Evolutionary conservation across 805 yeast species (phyloP).

Genomic region (Vanderwaltozyma yarrowii): DNA sequence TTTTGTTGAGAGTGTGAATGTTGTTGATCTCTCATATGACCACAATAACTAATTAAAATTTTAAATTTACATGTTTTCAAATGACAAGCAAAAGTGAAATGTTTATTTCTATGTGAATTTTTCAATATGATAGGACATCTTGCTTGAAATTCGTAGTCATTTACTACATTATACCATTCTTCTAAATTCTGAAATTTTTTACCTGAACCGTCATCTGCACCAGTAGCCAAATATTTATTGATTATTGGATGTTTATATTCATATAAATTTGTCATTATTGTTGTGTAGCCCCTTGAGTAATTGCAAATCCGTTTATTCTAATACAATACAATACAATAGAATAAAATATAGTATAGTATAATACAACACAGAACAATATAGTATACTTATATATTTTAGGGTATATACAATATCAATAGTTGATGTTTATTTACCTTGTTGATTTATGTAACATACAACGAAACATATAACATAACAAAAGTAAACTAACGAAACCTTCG

Average conservation of each 20-base stretch:
- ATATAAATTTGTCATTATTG: slow-evolving; percentile 26
- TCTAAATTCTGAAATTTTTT: slow-evolving; percentile 22
- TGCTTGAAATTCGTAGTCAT: slow-evolving; percentile 29
- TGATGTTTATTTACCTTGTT: no score
- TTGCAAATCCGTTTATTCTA: no score
- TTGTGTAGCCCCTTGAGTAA: no score
- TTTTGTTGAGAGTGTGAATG: no score
- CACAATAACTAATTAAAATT: slow-evolving; percentile 25
- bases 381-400: no score
- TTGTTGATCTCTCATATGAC: slow-evolving; percentile 12
- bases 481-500: no score
- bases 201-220: slow-evolving; percentile 15
- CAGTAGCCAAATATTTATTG: slow-evolving; percentile 20
- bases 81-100: slow-evolving; percentile 30
- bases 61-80: slow-evolving; percentile 27
- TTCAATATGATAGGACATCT: slow-evolving; percentile 29
- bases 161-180: slow-evolving; percentile 27
- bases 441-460: no score
- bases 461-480: no score
- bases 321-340: no score
- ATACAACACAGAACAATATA: no score
- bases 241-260: slow-evolving; percentile 29
- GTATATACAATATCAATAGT: no score
- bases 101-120: slow-evolving; percentile 28
- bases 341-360: no score